phyloP scores from a whole-genome alignment of 2,329 filamentous ascomycete genomes.

The Sclerotiophoma versabilis region DNA sequence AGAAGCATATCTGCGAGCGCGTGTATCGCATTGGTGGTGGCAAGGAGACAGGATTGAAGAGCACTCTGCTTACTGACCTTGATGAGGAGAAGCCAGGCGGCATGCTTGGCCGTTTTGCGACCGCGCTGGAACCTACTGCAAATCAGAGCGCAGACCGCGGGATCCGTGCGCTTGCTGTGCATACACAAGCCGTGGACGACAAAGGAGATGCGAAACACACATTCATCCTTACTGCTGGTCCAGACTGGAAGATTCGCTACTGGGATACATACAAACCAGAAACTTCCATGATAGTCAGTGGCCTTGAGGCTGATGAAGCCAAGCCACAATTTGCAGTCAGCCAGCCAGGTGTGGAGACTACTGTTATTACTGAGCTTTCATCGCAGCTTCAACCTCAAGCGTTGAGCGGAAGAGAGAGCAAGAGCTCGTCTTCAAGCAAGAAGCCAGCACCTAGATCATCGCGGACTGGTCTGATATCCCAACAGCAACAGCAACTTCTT shows the following conservation, averaged over 20 bases:
- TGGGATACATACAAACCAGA: slow-evolving; percentile 88
- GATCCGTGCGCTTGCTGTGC: slow-evolving; percentile 77
- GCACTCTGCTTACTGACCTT: slow-evolving; percentile 78
- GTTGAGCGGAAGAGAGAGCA: slow-evolving; percentile 32
- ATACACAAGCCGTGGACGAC: slow-evolving; percentile 73
- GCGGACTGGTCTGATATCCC: slow-evolving; percentile 87
- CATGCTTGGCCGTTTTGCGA: slow-evolving; percentile 86
- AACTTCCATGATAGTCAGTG: slow-evolving; percentile 80
- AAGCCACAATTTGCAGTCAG: slow-evolving; percentile 70
- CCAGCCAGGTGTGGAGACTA: slow-evolving; percentile 51
- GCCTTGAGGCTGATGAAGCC: slow-evolving; percentile 72
- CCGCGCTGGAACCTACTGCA: slow-evolving; percentile 63
- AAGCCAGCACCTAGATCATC: slow-evolving; percentile 58
- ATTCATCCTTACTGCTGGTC: slow-evolving; percentile 86
- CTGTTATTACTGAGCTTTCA: slow-evolving; percentile 49
- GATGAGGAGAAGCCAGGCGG: slow-evolving; percentile 87
- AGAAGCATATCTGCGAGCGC: slow-evolving; percentile 86
- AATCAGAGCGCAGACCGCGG: slow-evolving; percentile 66
- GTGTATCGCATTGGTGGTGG: slow-evolving; percentile 72
- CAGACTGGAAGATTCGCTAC: slow-evolving; percentile 89
- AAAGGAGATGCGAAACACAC: slow-evolving; percentile 76
- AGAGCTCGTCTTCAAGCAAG: slow-evolving; percentile 47
- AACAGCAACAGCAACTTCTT: slow-evolving; percentile 85
- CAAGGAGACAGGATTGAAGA: slow-evolving; percentile 55
- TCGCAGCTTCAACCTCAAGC: slow-evolving; percentile 30